A percentile compares a stretch with the other conserved stretches of the same genome.
phyloP scores from a whole-genome alignment of 257 asterid species.

The Verbena officinalis region DNA sequence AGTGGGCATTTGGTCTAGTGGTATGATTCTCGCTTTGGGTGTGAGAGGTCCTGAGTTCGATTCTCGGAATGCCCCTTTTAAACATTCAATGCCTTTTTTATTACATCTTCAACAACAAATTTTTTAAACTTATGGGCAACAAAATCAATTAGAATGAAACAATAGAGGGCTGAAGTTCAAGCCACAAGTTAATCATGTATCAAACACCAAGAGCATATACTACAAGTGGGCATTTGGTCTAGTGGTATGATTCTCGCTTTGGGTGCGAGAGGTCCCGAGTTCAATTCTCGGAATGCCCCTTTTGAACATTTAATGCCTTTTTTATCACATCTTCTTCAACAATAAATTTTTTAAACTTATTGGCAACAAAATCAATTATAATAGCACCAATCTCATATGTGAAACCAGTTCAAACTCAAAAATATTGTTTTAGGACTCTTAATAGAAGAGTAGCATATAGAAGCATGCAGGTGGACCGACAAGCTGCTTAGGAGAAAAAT shows the following conservation, averaged over 20 bases:
- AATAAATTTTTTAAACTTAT: neutral
- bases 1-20: no score
- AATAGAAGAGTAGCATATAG: neutral
- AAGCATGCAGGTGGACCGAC: neutral
- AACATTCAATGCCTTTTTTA: neutral
- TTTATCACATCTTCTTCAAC: neutral
- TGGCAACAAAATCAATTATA: neutral
- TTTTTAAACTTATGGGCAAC: neutral
- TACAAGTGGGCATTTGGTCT: slow-evolving; percentile 75
- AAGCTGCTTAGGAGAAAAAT: neutral
- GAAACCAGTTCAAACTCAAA: neutral
- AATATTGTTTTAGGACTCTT: neutral
- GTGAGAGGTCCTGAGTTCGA: slow-evolving; percentile 86
- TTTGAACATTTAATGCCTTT: neutral
- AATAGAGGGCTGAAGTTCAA: no score
- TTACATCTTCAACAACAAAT: neutral
- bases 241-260: slow-evolving; percentile 91
- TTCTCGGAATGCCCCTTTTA: slow-evolving; percentile 36
- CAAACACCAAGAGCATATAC: no score
- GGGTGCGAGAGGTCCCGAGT: slow-evolving; percentile 93
- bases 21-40: slow-evolving; percentile 84
- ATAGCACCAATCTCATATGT: neutral
- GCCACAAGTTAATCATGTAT: no score
- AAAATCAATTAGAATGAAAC: neutral
- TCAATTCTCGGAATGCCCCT: slow-evolving; percentile 92